Conservation (phyloP, 345 rosid species). For the Linum lewisii region DNA sequence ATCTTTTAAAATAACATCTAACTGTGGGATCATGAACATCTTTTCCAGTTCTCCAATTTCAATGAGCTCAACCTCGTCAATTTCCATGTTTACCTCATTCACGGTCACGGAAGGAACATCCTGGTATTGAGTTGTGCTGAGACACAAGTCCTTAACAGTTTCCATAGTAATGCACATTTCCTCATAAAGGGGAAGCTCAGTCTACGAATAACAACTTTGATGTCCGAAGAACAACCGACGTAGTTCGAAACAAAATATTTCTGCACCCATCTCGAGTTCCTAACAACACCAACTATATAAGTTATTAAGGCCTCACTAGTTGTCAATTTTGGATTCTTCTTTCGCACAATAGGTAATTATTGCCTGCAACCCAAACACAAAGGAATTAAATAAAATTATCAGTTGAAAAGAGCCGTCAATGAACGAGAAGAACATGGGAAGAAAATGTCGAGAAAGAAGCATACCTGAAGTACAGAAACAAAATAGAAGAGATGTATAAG, state of each 20-base stretch:
- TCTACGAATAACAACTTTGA: constrained; percentile 42
- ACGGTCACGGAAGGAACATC: constrained; percentile 25
- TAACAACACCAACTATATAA: constrained; percentile 41
- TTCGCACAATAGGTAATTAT: constrained; percentile 38
- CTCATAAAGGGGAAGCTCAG: constrained; percentile 72
- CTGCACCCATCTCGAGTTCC: constrained; percentile 34
- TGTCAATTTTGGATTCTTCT: constrained; percentile 22
- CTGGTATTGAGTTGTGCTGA: constrained; percentile 38
- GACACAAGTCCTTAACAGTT: constrained; percentile 43
- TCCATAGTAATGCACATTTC: constrained; percentile 92
- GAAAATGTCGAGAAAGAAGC: constrained; percentile 13
- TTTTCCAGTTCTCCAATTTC: constrained; percentile 59
- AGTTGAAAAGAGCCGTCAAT: background rate
- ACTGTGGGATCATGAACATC: constrained; percentile 61
- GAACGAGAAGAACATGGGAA: background rate
- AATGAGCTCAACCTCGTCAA: constrained; percentile 34
- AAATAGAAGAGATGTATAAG: constrained; percentile 75
- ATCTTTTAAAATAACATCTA: constrained; percentile 50
- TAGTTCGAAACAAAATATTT: constrained; percentile 42
- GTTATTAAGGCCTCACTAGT: constrained; percentile 36
- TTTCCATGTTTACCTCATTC: constrained; percentile 20
- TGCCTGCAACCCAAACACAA: constrained; percentile 47
- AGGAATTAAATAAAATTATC: constrained; percentile 16
- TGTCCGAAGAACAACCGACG: constrained; percentile 36
- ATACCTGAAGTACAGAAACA: constrained; percentile 73